These are phyloP conservation scores for Vinca minor DNA, from an alignment of 257 asterid species.

Conservation along the genomic window DNA sequence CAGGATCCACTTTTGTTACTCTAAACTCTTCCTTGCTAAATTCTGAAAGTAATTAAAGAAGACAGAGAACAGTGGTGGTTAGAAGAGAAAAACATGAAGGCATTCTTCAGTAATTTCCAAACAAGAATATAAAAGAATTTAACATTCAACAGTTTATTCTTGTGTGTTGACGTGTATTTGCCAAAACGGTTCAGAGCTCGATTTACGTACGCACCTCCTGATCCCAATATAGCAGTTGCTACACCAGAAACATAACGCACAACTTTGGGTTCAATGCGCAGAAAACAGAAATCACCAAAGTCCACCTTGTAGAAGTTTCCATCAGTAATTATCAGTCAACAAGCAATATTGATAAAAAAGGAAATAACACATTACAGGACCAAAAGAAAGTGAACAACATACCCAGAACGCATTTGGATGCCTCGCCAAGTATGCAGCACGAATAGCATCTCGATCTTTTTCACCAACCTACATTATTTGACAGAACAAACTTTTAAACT, in stretches of 20 bases:
- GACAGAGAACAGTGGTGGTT: neutral
- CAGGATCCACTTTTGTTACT: constrained; percentile 74
- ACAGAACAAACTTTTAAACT: neutral
- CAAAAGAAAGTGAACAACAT: constrained; percentile 7
- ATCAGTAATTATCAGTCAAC: constrained; percentile 16
- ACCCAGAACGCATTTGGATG: constrained; percentile 98
- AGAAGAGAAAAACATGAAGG: neutral
- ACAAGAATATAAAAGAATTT: neutral
- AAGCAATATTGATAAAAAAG: constrained; percentile 12
- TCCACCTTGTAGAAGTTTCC: constrained; percentile 58
- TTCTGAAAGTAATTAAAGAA: constrained; percentile 40
- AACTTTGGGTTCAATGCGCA: constrained; percentile 76
- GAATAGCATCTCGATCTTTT: constrained; percentile 46
- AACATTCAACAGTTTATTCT: neutral
- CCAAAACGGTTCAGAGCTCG: constrained; percentile 10
- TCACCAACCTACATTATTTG: constrained; percentile 38
- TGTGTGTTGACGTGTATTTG: neutral
- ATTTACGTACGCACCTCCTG: constrained; percentile 66
- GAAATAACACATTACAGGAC: neutral
- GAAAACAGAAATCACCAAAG: constrained; percentile 89
- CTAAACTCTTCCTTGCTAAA: constrained; percentile 65
- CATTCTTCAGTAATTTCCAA: no score
- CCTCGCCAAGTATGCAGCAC: constrained; percentile 66
- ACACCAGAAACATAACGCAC: constrained; percentile 80
- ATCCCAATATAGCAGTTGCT: constrained; percentile 81